Conservation (phyloP, 129 eudicot species). For the Solidago caesia region DNA sequence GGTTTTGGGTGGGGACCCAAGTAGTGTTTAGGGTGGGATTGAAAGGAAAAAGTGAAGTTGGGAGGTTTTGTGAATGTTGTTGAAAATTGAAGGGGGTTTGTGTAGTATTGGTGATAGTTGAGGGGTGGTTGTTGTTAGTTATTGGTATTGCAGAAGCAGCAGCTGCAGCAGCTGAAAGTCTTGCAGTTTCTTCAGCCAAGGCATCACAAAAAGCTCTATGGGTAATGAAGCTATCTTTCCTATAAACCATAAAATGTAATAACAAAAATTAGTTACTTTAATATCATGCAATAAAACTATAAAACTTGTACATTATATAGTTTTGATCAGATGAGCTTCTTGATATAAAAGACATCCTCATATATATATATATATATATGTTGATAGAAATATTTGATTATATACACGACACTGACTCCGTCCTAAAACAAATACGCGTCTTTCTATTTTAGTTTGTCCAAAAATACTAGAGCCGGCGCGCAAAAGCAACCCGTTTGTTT, state of each 20-base stretch:
- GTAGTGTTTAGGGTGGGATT: slow-evolving; percentile 53
- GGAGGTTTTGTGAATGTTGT: slow-evolving; percentile 39
- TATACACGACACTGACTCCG: too few relatives aligned
- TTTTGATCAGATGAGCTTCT: too few relatives aligned
- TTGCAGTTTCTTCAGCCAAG: slow-evolving; percentile 90
- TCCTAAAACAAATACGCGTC: too few relatives aligned
- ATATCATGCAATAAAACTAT: slow-evolving; percentile 13
- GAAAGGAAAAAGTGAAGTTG: slow-evolving; percentile 30
- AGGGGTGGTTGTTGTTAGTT: slow-evolving; percentile 27
- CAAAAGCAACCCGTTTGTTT: too few relatives aligned
- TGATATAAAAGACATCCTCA: too few relatives aligned
- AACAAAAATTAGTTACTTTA: background rate
- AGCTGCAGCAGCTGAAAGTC: slow-evolving; percentile 52
- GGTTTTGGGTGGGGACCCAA: slow-evolving; percentile 32
- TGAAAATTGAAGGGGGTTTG: slow-evolving; percentile 31
- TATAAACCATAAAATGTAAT: slow-evolving; percentile 25
- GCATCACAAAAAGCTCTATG: slow-evolving; percentile 87
- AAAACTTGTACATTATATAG: too few relatives aligned
- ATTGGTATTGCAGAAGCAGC: slow-evolving; percentile 25
- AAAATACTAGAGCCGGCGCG: too few relatives aligned
- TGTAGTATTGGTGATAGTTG: slow-evolving; percentile 25
- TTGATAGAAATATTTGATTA: too few relatives aligned
- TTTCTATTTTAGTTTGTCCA: too few relatives aligned
- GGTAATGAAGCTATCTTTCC: slow-evolving; percentile 82
- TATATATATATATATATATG: too few relatives aligned